Base-by-base conservation (phyloP, 192 early-diverging fungal species). In the Coemansia sp. region DNA sequence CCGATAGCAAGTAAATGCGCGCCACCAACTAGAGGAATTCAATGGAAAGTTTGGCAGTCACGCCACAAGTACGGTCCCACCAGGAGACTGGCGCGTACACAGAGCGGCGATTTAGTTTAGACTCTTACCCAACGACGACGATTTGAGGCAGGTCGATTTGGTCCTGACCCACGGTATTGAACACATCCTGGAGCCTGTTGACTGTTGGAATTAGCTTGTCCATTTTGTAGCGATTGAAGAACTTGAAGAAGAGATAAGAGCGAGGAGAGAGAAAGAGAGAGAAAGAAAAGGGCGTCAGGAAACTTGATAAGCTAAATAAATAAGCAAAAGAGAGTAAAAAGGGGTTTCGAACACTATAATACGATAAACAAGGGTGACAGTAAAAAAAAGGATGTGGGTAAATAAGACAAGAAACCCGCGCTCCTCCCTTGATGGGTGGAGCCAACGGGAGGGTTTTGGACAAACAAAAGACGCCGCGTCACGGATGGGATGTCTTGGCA, bases 91-190 rank as follows among this genome's bases (percentile, higher is more conserved):
- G 9, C 12, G 39, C 7, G 39, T 14, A 41, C 2, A 5, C 39
- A 24, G 23, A 2, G 10, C 0, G 51, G 23, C 9, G 15, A 2
- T 53, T 53, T 21, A 12, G 23, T 23, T 41, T 53, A 20, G 24
- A 41, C 26, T 66, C 75, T 65, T 81, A 85, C 84, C 92, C 92
- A 45, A 94, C 90, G 8, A 93, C 92, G n/a, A 91, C 90, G 41
- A 94, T 94, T 81, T 93, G 89, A 10, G 92, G 92, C 36, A 93
- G 68, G 81, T 93, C 92, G 71, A 93, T 85, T 57, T 87, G 84
- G 63, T 90, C 89, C 64, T 88, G 82, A 58, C 90, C 88, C 64
- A 92, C 87, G 35, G 90, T 89, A 62, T 87, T 88, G 76, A 92
- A 90, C 49, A 93, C 90, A 59, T 92, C 89, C 79, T 93, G 92